Base-by-base conservation (phyloP, 2,329 filamentous ascomycete species). In the Colletotrichum lindemuthianum region DNA sequence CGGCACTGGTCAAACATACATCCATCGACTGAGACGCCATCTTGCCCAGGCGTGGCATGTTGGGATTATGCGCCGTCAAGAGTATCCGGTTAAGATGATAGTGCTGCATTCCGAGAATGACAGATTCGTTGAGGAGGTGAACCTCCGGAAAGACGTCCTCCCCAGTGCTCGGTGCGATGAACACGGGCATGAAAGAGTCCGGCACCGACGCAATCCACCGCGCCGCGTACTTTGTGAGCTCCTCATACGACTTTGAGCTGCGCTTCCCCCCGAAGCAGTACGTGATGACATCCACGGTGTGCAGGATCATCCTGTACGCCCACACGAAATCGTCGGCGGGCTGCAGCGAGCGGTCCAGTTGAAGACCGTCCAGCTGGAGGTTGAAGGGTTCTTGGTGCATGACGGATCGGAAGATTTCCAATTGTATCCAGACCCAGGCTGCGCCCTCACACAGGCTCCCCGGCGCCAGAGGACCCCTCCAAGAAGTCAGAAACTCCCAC, bases 31-130 rank as follows among this genome's bases (percentile, higher is more conserved):
- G 2, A 63, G 71, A 0, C 1, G 53, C 54, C 2, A 40, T 24
- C 5, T 53, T 59, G 1, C 71, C 71, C 1, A 74, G 12, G 12
- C 67, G 72, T 1, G 73, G 72, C 6, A 67, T 59, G 24, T 68
- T 69, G 0, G 72, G 72, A 34, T 72, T 72, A 34, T 74, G 73
- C 0, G 73, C 73, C 9, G 70, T 70, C 10, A 74, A 58, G 1
- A 74, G 50, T 45, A 74, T 67, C n/a, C 71, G 61, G 6, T 70
- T 71, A 9, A 74, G 57, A 4, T 74, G 63, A 15, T 72, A 70
- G 36, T 72, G 71, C 6, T 70, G 65, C 4, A 74, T 59, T 1
- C 72, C 73, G 6, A 71, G 71, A 2, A 73, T 69, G 1, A 73
- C 71, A 1, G 72, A 68, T 8, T 72, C 72, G 24, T 72, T 73